A percentile compares a stretch with the other conserved stretches of the same genome.
These are phyloP conservation scores for Stemphylium beticola DNA, from an alignment of 2,329 filamentous ascomycete genomes.

Conservation along the genomic window DNA sequence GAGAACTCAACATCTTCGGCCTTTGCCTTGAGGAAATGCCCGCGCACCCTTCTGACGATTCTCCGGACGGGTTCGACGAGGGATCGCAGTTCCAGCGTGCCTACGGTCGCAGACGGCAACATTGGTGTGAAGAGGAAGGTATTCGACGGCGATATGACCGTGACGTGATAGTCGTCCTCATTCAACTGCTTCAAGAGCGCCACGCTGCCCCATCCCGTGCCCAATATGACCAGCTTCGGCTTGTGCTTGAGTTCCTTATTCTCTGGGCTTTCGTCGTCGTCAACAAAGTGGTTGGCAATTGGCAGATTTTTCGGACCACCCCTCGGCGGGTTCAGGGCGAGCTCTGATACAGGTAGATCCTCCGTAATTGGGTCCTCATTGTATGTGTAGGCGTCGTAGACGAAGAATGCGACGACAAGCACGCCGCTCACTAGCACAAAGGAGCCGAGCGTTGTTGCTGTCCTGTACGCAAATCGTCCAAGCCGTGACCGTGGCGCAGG, in stretches of 20 bases:
- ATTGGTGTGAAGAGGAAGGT: slow-evolving; percentile 99
- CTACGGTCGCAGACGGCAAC: slow-evolving; percentile 95
- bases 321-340: slow-evolving; percentile 78
- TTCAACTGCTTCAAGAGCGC: slow-evolving; percentile 89
- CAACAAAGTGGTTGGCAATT: slow-evolving; percentile 84
- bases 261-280: slow-evolving; percentile 80
- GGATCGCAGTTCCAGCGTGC: slow-evolving; percentile 88
- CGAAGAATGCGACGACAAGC: slow-evolving; percentile 81
- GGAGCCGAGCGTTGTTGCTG: slow-evolving; percentile 75
- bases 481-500: slow-evolving; percentile 44
- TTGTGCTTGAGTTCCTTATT: slow-evolving; percentile 80
- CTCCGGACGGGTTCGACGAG: slow-evolving; percentile 91
- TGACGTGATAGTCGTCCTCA: slow-evolving; percentile 92
- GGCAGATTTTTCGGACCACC: slow-evolving; percentile 96
- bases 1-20: slow-evolving; percentile 93
- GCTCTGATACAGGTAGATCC: slow-evolving; percentile 83
- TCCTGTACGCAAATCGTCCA: slow-evolving; percentile 67
- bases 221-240: slow-evolving; percentile 88
- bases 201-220: slow-evolving; percentile 94
- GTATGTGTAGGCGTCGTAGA: slow-evolving; percentile 94
- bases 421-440: slow-evolving; percentile 73
- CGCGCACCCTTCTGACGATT: slow-evolving; percentile 77
- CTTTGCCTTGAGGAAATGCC: slow-evolving; percentile 87
- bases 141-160: slow-evolving; percentile 90
- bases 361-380: slow-evolving; percentile 68